Percentiles rank a stretch among this genome's conserved stretches.
phyloP scores from a whole-genome alignment of 1,284 basidiomycete species.

The Grifola frondosa region DNA sequence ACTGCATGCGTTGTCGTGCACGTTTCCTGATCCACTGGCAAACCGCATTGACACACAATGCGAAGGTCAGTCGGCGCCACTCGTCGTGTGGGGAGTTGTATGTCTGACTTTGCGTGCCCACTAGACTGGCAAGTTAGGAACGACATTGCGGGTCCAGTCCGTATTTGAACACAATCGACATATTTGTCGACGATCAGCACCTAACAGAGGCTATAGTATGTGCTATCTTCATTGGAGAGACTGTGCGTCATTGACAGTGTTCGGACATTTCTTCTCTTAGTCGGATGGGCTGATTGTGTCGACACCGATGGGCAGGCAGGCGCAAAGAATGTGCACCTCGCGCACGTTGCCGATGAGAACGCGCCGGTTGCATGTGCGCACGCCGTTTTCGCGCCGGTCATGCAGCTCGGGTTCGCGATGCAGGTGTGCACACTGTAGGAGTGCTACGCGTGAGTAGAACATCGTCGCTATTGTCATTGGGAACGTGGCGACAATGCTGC shows the following conservation, averaged over 20 bases:
- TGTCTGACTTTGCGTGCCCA: background rate
- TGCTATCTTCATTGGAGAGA: constrained; percentile 18
- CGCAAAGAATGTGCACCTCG: too few relatives aligned
- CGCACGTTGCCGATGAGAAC: too few relatives aligned
- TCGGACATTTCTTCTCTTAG: constrained; percentile 38
- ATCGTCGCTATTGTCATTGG: too few relatives aligned
- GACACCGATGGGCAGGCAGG: constrained; percentile 92
- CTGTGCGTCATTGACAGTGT: background rate
- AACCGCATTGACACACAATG: constrained; percentile 50
- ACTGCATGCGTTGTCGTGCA: constrained; percentile 85
- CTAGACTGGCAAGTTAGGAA: constrained; percentile 95
- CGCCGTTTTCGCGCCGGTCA: too few relatives aligned
- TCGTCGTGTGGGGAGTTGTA: background rate
- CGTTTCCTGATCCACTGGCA: constrained; percentile 63
- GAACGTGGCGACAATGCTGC: too few relatives aligned
- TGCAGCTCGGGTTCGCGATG: too few relatives aligned
- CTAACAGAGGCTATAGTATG: constrained; percentile 92
- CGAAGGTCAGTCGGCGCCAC: constrained; percentile 45
- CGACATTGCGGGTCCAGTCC: constrained; percentile 87
- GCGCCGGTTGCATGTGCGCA: too few relatives aligned
- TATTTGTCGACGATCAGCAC: constrained; percentile 91
- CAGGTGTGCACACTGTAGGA: too few relatives aligned
- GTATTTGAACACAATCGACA: constrained; percentile 91
- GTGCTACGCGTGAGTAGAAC: too few relatives aligned
- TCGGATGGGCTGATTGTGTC: constrained; percentile 93